phyloP scores from a whole-genome alignment of 1,139 yeast species.

The Saccharomyces pastorianus region DNA sequence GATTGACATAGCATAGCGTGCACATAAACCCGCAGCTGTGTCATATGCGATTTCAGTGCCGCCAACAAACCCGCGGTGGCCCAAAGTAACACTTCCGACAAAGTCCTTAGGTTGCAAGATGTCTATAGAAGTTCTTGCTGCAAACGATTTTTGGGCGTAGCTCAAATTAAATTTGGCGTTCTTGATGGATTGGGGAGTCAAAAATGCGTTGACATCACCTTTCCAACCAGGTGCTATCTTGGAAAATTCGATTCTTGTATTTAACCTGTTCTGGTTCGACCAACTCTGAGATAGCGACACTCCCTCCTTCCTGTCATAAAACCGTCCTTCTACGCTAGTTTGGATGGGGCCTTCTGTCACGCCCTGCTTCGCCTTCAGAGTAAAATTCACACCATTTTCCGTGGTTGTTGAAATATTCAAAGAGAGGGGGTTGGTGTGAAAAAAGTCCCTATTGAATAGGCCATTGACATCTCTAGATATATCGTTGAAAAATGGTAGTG shows the following conservation, averaged over 20 bases:
- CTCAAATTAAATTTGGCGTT: constrained; percentile 85
- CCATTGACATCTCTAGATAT: constrained; percentile 86
- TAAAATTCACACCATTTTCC: constrained; percentile 93
- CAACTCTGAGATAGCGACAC: constrained; percentile 94
- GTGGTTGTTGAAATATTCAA: constrained; percentile 88
- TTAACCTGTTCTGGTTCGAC: constrained; percentile 88
- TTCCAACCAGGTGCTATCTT: constrained; percentile 94
- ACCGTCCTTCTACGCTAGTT: constrained; percentile 87
- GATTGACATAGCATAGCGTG: constrained; percentile 88
- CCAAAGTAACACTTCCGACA: constrained; percentile 89
- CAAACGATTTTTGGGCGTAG: constrained; percentile 88
- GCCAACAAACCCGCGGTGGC: constrained; percentile 93
- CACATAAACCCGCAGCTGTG: constrained; percentile 82
- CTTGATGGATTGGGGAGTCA: constrained; percentile 81
- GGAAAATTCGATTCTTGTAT: constrained; percentile 87
- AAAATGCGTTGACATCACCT: constrained; percentile 83
- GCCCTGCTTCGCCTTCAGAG: constrained; percentile 87
- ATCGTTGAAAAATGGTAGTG: constrained; percentile 79
- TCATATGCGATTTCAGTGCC: constrained; percentile 98
- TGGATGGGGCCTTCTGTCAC: constrained; percentile 71
- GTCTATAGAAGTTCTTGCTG: constrained; percentile 93
- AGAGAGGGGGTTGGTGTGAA: constrained; percentile 80
- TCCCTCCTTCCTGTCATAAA: constrained; percentile 89
- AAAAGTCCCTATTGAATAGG: constrained; percentile 85
- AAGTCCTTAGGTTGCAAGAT: constrained; percentile 92